Conservation (phyloP, 768 basidiomycete species). For the Phylloporus rhodoxanthus region DNA sequence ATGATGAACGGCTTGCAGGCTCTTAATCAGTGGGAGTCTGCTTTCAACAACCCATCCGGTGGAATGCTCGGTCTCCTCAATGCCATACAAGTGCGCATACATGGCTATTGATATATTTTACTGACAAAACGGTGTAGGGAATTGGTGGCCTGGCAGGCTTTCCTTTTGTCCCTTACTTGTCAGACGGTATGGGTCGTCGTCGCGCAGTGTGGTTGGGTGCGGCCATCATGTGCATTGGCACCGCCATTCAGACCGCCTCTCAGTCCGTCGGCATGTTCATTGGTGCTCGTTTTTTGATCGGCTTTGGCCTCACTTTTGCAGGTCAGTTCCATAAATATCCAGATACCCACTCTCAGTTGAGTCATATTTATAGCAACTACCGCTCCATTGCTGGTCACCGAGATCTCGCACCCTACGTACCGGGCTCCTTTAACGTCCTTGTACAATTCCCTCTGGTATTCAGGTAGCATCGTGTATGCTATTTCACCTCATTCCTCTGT, state of each 20-base stretch:
- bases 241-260: conserved; percentile 65
- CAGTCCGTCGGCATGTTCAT: conserved; percentile 74
- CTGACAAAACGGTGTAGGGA: conserved; percentile 38
- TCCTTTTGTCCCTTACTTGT: conserved; percentile 65
- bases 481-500: background rate
- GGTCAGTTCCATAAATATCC: conserved; percentile 29
- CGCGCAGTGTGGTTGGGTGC: conserved; percentile 63
- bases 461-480: conserved; percentile 68
- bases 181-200: conserved; percentile 68
- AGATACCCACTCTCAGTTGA: background rate
- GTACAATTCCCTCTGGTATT: conserved; percentile 85
- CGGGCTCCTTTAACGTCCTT: conserved; percentile 72
- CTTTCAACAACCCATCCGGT: conserved; percentile 55
- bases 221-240: conserved; percentile 62
- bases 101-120: background rate
- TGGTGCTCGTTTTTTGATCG: conserved; percentile 72
- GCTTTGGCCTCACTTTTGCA: conserved; percentile 72
- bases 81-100: conserved; percentile 55
- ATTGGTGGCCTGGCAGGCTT: conserved; percentile 64
- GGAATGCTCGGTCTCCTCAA: conserved; percentile 62
- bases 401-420: conserved; percentile 79
- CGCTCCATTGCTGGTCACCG: conserved; percentile 80
- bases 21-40: conserved; percentile 54
- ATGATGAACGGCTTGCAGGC: conserved; percentile 80
- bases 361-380: conserved; percentile 44